Base-by-base conservation (phyloP, 768 basidiomycete species). In the Tulasnella sp. region DNA sequence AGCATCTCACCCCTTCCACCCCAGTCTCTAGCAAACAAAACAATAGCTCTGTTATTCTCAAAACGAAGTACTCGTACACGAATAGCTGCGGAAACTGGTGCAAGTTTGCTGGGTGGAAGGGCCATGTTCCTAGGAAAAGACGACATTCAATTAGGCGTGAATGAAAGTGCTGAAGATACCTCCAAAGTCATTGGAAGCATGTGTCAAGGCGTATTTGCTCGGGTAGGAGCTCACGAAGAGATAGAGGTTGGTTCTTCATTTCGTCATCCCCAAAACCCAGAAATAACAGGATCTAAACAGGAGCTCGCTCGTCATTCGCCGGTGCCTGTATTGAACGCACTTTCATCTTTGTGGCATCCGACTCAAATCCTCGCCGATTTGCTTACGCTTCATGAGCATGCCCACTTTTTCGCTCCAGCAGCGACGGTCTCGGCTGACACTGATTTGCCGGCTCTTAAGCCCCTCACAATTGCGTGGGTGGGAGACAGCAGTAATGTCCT, bases 121-220 rank as follows among this genome's bases (percentile, higher is more conserved):
- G 80, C 93, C 0, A 73, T 98, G 58, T 99, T 98, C 65, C 71
- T 98, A 6, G 91, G 92, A 2, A 68, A 67, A 41, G 81, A 83
- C 2, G 95, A 98, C 62, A 92, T 96, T 48, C 95, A 99, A 59
- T 71, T 99, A 19, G 93, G 93, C 41, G 91, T 96, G 37, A 99
- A 95, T 65, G 95, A 99, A 73, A 77, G 71, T 25, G 63, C 78
- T 3, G 70, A 84, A 34, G 95, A 99, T 67, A 79, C 85, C 0
- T 83, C 88, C 10, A 74, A 81, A 22, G 88, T 99, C 8, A 78
- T 98, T 55, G 83, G 87, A 2, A 85, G 87, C 3, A 95, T 98
- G 92, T 86, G 83, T 52, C 81, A 96, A 65, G 95, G 92, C 12
- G 87, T 98, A 49, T 93, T 98, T 69, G 93, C 95, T 22, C 82